Base-by-base conservation (phyloP, 2,329 filamentous ascomycete species). In the Sclerotinia nivalis region DNA sequence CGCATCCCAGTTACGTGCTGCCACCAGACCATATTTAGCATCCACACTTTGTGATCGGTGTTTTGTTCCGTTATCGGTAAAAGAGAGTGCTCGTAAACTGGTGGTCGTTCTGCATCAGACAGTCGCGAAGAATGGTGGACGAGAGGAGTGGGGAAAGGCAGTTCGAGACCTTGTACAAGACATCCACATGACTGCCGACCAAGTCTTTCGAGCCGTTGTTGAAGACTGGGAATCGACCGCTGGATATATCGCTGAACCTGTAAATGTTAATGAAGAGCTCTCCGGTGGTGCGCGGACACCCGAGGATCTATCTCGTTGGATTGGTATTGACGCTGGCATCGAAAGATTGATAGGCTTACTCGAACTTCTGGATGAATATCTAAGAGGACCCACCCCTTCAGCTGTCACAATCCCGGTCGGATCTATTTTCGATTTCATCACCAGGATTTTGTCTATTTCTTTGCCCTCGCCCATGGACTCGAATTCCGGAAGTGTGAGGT, bases 171-270 rank as follows among this genome's bases (percentile, higher is more conserved):
- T 90, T 15, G 82, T 96, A 34, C 84, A 84, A 50, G 85, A 87
- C 50, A 85, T 89, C 22, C 93, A 97, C 76, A 80, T 82, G 34
- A 91, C 92, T 1, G 88, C 91, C 55, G 91, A 97, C 76, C 87
- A 89, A 73, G 84, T 96, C 0, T 91, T 97, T 76, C 88, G 94
- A 62, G 89, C 90, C 13, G 86, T 97, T 0, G 81, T 91, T 15
- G 94, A 97, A 78, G 90, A 92, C 54, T 96, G 93, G 91, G 88
- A 94, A 75, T 88, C 93, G 0, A 84, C 84, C 2, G 83, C 86
- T 45, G 86, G 84, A 5, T 85, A 86, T 72, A 77, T 77, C 13
- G 78, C 79, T 56, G 79, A 84, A 65, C 75, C 75, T 4, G 80
- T 85, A 47, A 80, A 84, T 68, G 78, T 83, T 18, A 83, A 85